Conservation (phyloP, 352 stramenopile species). For the Detonula confervacea region DNA sequence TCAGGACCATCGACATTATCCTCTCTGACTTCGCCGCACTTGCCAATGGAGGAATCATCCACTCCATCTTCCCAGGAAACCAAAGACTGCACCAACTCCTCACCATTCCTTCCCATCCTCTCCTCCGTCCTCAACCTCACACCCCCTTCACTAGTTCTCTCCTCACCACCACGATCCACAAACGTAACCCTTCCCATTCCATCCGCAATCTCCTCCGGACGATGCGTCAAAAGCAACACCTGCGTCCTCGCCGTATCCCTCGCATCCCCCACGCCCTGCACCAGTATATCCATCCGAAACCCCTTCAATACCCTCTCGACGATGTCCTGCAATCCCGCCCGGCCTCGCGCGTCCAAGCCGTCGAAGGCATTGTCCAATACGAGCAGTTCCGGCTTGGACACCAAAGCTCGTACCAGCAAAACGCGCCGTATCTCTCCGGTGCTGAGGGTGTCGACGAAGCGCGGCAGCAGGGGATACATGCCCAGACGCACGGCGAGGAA, state of each 20-base stretch:
- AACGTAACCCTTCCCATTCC: constrained; percentile 83
- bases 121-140: constrained; percentile 39
- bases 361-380: constrained; percentile 93
- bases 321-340: constrained; percentile 88
- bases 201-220: constrained; percentile 89
- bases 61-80: constrained; percentile 29
- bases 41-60: no score
- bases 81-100: constrained; percentile 45
- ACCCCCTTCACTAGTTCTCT: neutral
- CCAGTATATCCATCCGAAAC: constrained; percentile 90
- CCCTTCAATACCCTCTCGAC: constrained; percentile 88
- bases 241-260: constrained; percentile 89
- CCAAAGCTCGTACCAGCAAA: constrained; percentile 88
- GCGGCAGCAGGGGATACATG: constrained; percentile 89
- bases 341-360: constrained; percentile 89
- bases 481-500: constrained; percentile 92
- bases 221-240: constrained; percentile 89
- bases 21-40: neutral
- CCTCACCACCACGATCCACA: no score
- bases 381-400: constrained; percentile 87
- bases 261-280: constrained; percentile 86
- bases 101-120: constrained; percentile 37
- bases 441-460: constrained; percentile 88
- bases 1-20: neutral
- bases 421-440: constrained; percentile 93